phyloP scores from a whole-genome alignment of 768 basidiomycete genomes.

The Strobilomyces dryophilus region DNA sequence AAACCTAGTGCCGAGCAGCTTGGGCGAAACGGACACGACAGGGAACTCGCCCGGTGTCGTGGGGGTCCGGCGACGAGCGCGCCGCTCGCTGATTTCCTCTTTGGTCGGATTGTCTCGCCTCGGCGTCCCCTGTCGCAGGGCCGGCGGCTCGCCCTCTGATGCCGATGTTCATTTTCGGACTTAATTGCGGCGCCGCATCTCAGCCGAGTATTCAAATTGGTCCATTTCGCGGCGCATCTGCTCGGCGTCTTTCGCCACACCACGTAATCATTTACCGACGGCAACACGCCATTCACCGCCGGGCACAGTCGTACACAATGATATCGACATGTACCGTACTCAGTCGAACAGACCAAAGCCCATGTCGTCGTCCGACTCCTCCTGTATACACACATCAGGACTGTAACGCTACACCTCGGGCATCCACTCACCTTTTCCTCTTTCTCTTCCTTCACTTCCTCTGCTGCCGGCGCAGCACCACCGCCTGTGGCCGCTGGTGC shows the following conservation, averaged over 20 bases:
- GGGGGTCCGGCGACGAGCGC: slow-evolving; percentile 8
- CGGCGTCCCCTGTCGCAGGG: slow-evolving; percentile 28
- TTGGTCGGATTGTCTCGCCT: slow-evolving; percentile 20
- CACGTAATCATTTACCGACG: slow-evolving; percentile 24
- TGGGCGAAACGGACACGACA: slow-evolving; percentile 15
- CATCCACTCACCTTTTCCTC: slow-evolving; percentile 67
- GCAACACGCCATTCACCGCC: slow-evolving; percentile 20
- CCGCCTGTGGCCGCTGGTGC: slow-evolving; percentile 46
- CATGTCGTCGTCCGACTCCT: slow-evolving; percentile 98
- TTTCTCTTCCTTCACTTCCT: slow-evolving; percentile 86
- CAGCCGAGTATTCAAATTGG: not conserved
- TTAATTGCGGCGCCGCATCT: slow-evolving; percentile 1
- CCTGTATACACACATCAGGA: slow-evolving; percentile 39
- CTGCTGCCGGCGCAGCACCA: slow-evolving; percentile 39
- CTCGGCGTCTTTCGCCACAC: slow-evolving; percentile 16
- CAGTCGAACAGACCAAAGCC: slow-evolving; percentile 99
- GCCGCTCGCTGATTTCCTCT: slow-evolving; percentile 7
- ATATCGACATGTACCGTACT: slow-evolving; percentile 12
- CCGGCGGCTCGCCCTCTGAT: slow-evolving; percentile 33
- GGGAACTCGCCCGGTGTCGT: too few relatives aligned
- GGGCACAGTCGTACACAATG: slow-evolving; percentile 8
- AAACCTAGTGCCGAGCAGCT: too few relatives aligned
- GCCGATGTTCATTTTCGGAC: slow-evolving; percentile 18
- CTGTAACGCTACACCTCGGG: not conserved
- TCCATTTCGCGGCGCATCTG: slow-evolving; percentile 7